Conservation (phyloP, 2,329 filamentous ascomycete species). For the Epichloe aotearoae region DNA sequence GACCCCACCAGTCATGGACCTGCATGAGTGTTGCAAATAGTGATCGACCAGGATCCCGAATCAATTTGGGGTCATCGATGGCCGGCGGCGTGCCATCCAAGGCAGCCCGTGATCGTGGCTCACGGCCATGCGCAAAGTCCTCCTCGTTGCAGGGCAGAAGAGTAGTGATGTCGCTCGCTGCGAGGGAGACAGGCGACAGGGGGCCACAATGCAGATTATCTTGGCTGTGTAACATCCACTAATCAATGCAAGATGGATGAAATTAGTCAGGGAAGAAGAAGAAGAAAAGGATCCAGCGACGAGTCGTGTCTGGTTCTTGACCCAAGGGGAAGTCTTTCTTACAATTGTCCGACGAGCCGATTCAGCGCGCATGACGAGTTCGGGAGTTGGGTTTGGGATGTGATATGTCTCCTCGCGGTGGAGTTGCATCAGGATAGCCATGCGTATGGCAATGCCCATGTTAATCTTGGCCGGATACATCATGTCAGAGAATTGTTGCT, state of each 20-base stretch:
- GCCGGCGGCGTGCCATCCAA: constrained; percentile 40
- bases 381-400: constrained; percentile 26
- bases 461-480: constrained; percentile 29
- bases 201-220: constrained; percentile 43
- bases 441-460: constrained; percentile 41
- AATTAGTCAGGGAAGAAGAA: neutral
- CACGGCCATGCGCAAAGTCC: constrained; percentile 34
- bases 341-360: constrained; percentile 44
- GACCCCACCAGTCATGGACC: constrained; percentile 40
- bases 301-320: neutral
- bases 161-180: constrained; percentile 39
- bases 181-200: constrained; percentile 35
- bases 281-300: neutral
- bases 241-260: neutral
- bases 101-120: constrained; percentile 37
- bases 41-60: constrained; percentile 31
- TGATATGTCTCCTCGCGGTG: constrained; percentile 43
- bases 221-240: constrained; percentile 49
- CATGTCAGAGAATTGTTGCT: neutral
- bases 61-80: constrained; percentile 29
- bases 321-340: constrained; percentile 12
- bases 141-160: constrained; percentile 39
- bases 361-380: constrained; percentile 35
- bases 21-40: constrained; percentile 44
- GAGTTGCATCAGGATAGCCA: constrained; percentile 41